These are phyloP conservation scores for Trapa incisa DNA, from an alignment of 345 rosid genomes.

Conservation along the genomic window DNA sequence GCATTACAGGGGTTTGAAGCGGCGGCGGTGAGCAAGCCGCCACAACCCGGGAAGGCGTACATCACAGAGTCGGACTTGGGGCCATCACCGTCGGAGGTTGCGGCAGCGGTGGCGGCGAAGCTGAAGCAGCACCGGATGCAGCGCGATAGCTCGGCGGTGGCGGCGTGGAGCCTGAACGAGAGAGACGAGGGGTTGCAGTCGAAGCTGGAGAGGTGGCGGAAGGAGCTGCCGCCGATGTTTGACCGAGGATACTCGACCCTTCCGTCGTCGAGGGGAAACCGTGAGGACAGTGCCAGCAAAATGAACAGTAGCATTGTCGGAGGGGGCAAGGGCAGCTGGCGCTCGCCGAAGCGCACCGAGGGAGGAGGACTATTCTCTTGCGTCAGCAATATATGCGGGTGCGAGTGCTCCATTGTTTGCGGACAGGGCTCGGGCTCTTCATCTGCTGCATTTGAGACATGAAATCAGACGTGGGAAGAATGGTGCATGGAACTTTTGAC, in stretches of 20 bases:
- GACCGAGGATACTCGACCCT: constrained; percentile 31
- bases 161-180: constrained; percentile 47
- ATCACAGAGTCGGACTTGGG: constrained; percentile 68
- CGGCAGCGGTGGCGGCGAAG: constrained; percentile 35
- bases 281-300: not conserved
- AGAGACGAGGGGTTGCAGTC: constrained; percentile 71
- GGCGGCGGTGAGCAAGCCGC: constrained; percentile 5
- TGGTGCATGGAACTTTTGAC: no score
- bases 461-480: not conserved
- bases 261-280: constrained; percentile 11
- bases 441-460: not conserved
- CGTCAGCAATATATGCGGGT: constrained; percentile 54
- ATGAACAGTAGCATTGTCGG: constrained; percentile 2
- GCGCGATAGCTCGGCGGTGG: constrained; percentile 34
- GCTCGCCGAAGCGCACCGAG: constrained; percentile 25
- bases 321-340: constrained; percentile 7
- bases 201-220: constrained; percentile 69
- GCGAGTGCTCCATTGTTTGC: constrained; percentile 56
- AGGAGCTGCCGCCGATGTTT: constrained; percentile 61
- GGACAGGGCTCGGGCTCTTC: constrained; percentile 15
- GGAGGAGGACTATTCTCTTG: constrained; percentile 45
- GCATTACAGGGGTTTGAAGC: constrained; percentile 8
- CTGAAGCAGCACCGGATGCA: constrained; percentile 14
- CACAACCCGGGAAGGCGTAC: constrained; percentile 8
- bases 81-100: constrained; percentile 85